Conservation (phyloP, 768 basidiomycete genomes). For the Russula foetens region DNA sequence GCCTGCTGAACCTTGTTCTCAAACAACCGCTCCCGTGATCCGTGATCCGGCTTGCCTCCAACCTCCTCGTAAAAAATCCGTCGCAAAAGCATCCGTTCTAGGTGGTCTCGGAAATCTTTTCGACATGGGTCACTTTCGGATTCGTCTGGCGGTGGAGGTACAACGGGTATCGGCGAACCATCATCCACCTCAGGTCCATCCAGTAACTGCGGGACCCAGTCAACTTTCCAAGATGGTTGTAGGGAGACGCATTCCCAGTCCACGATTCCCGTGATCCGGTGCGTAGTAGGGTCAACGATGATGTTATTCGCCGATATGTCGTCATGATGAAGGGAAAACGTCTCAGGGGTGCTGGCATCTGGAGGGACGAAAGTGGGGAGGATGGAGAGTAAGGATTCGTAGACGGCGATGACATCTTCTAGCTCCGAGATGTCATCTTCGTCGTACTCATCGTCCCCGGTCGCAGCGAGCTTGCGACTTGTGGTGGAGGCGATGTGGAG, state of each 20-base stretch:
- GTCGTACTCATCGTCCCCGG: neutral
- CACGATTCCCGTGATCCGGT: constrained; percentile 7
- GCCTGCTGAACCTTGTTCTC: neutral
- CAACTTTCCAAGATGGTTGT: neutral
- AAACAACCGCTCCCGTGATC: neutral
- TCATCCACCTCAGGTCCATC: constrained; percentile 1
- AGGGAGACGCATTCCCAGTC: constrained; percentile 11
- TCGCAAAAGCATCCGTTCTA: neutral
- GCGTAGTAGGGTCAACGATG: constrained; percentile 14
- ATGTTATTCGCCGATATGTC: constrained; percentile 10
- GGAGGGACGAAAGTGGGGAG: neutral
- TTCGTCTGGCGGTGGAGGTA: neutral
- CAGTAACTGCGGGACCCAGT: neutral
- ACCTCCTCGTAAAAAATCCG: neutral
- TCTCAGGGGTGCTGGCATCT: neutral
- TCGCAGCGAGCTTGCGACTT: neutral
- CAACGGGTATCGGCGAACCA: neutral
- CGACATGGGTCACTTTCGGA: neutral
- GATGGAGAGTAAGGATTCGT: neutral
- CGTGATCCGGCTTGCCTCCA: neutral
- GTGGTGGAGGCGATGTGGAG: neutral
- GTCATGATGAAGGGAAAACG: constrained; percentile 1
- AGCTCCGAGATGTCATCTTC: neutral
- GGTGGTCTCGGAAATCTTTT: neutral
- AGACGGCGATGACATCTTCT: neutral